Evolutionary conservation across 2,329 filamentous ascomycete genomes (phyloP), one percentile per base, ranked within the genome.

Genomic region (Aspergillus persii): DNA sequence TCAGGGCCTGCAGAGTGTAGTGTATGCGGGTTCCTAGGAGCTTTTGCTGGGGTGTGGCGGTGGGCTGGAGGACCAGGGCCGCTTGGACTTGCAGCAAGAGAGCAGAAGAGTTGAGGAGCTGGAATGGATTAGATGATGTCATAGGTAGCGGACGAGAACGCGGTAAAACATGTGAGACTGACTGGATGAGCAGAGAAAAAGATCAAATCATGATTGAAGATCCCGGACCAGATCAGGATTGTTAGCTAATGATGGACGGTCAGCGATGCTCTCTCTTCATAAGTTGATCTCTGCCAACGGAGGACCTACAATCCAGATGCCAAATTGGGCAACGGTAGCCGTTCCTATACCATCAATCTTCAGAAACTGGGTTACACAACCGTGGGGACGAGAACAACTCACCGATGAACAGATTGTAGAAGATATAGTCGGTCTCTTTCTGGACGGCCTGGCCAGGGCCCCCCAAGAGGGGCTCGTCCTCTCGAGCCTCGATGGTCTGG

Each of bases 171-270:
- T 15, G 9, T 49, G 0, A 84, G 81, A 59, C 88, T 80, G 71
- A 97, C 87, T 7, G 94, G 94, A 75, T 98, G 94, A 8, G 89
- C 86, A 18, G 91, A 92, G 83, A 98, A 96, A 68, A 96, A 86
- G 44, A 91, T 90, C 62, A 96, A 72, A 31, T 88, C 74, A 49
- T 83, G 81, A 47, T 86, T 84, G 71, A 96, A 86, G 64, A 97
- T 84, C 57, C 84, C 84, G 50, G 86, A 85, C 91, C 92, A 96
- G 65, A 96, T 82, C 58, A 94, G 85, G 39, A 86, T 85, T 52
- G 87, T 80, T 62, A 97, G 84, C 83, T 86, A 62, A 33, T 48
- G 36, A 51, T 31, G 4, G 36, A 29, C 11, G 12, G 18, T 49
- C 11, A 47, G 31, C 12, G n/a, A 4, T 53, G 4, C 27, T 9